A percentile compares a stretch with the other conserved stretches of the same genome.
Conservation (phyloP, 164 flowering plant species). For the Liquidambar formosana region DNA sequence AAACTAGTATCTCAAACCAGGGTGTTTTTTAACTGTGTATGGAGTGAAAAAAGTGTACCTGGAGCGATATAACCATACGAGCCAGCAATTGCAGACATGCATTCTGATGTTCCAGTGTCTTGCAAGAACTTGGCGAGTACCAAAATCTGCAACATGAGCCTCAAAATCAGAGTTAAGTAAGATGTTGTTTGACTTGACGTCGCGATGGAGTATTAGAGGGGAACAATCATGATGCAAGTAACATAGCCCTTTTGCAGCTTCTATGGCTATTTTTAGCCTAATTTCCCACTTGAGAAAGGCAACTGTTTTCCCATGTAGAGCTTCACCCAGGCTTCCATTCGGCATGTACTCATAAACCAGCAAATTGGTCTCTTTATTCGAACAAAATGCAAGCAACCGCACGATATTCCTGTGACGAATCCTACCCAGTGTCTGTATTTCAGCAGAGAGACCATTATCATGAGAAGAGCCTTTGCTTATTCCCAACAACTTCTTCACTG, state of each 20-base stretch:
- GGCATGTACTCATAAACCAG: slow-evolving; percentile 84
- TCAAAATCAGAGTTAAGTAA: slow-evolving; percentile 62
- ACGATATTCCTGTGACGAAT: slow-evolving; percentile 76
- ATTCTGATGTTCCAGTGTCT: slow-evolving; percentile 61
- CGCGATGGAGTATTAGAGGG: slow-evolving; percentile 70
- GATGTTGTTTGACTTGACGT: slow-evolving; percentile 80
- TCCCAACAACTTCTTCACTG: slow-evolving; percentile 62
- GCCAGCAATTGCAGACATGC: slow-evolving; percentile 86
- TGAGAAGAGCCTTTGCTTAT: slow-evolving; percentile 60
- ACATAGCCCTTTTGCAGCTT: slow-evolving; percentile 70
- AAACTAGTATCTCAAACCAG: too few species aligned
- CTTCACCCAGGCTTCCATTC: slow-evolving; percentile 79
- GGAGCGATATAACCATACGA: slow-evolving; percentile 90
- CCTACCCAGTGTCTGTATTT: slow-evolving; percentile 61
- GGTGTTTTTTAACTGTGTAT: too few species aligned
- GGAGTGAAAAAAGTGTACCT: slow-evolving; percentile 33
- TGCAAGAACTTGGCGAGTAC: slow-evolving; percentile 75
- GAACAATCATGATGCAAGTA: slow-evolving; percentile 85
- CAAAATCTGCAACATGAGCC: slow-evolving; percentile 85
- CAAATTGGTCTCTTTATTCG: slow-evolving; percentile 63
- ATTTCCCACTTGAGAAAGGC: slow-evolving; percentile 58
- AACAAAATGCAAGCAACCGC: slow-evolving; percentile 55
- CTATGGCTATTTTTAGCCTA: slow-evolving; percentile 63
- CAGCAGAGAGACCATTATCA: slow-evolving; percentile 69
- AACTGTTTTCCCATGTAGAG: slow-evolving; percentile 68